Base-by-base conservation (phyloP, 2,329 filamentous ascomycete species). In the Alternaria consortialis region DNA sequence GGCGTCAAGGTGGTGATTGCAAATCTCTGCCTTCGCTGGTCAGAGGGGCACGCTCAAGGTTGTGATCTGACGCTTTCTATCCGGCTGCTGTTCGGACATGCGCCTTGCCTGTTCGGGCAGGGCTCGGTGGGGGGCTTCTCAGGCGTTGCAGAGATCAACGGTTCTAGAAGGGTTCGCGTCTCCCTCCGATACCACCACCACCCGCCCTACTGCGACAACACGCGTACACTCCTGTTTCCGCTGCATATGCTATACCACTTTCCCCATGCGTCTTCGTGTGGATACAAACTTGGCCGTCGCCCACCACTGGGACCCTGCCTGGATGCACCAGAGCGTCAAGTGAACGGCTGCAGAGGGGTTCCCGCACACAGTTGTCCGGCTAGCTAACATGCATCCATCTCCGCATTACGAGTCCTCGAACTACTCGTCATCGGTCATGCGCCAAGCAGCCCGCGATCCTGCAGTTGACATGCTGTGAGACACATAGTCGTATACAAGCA, bases 11-110 rank as follows among this genome's bases (percentile, higher is more conserved):
- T 23, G 36, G 23, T 47, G 51, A 42, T 17, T 34, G 54, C 54
- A 61, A 64, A 64, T 61, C 58, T 64, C 61, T 58, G 58, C 59
- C 39, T 20, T 34, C 47, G 43, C 50, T 50, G 36, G 55, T 56
- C 59, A 48, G 62, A 64, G 62, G 62, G 61, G 62, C 58, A 56
- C 51, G 51, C 47, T 43, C 34, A 46, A 43, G 44, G 46, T 47
- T 58, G 46, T 37, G 34, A 53, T 58, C 51, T 52, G 51, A 56
- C 54, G 43, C 29, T 56, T 40, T 52, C 47, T 27, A 34, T 15
- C 29, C 31, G 42, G 55, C 40, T 55, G 44, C 44, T 55, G 42
- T 62, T 50, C 59, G 43, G 42, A 48, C 44, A 51, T 31, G n/a
- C 63, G 63, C 63, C 53, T 60, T 63, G 34, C 56, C 63, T 44